phyloP scores from a whole-genome alignment of 257 asterid genomes.

The Avicennia marina region DNA sequence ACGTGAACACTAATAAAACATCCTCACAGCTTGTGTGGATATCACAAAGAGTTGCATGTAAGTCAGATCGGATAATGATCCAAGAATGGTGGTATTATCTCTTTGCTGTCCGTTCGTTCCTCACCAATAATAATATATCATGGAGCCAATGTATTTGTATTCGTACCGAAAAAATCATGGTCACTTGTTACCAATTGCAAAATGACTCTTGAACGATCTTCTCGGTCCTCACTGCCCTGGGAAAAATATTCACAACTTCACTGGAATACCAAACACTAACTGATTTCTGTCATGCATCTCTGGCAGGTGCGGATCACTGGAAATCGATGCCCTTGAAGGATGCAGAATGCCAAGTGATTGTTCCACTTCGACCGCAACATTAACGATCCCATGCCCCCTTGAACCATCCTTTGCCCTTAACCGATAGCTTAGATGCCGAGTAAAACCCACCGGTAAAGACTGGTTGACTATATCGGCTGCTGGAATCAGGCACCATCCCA shows the following conservation, averaged over 20 bases:
- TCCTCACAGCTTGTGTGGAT: not conserved
- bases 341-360: slow-evolving; percentile 4
- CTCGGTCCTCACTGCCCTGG: not conserved
- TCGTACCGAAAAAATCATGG: not conserved
- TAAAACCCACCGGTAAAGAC: slow-evolving; percentile 23
- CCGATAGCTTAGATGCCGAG: slow-evolving; percentile 35
- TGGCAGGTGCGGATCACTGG: not conserved
- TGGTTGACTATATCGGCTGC: slow-evolving; percentile 28
- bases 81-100: not conserved
- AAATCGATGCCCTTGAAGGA: not conserved
- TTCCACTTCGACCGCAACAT: slow-evolving; percentile 34
- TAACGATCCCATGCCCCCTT: slow-evolving; percentile 47
- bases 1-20: not conserved
- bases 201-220: not conserved
- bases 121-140: not conserved
- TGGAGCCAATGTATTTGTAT: not conserved
- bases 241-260: slow-evolving; percentile 3
- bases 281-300: slow-evolving; percentile 4
- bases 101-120: not conserved
- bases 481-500: slow-evolving; percentile 54
- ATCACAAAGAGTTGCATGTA: not conserved
- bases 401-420: slow-evolving; percentile 39
- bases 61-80: not conserved
- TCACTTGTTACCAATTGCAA: not conserved
- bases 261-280: slow-evolving; percentile 28